Evolutionary conservation across 495 filamentous ascomycete genomes (phyloP).

Genomic region (Aspergillus bertholletiae): DNA sequence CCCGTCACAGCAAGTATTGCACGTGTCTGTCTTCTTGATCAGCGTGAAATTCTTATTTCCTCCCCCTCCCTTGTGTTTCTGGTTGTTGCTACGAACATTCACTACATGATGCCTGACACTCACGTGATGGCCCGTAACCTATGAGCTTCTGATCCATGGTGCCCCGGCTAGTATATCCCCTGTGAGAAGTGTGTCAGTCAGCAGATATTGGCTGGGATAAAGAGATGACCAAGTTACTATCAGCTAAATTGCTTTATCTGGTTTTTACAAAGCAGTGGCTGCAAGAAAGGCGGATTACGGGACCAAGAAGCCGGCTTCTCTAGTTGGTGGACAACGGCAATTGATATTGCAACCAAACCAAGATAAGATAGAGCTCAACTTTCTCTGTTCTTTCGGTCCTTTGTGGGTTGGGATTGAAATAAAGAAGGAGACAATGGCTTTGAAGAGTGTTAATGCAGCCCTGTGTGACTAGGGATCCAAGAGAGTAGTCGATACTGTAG

Average conservation of each 20-base stretch:
- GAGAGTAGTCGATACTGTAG: not conserved
- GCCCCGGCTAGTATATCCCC: not conserved
- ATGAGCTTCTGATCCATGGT: conserved; percentile 3
- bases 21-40: no score
- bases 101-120: not conserved
- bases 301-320: not conserved
- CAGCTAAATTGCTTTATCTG: not conserved
- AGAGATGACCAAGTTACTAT: not conserved
- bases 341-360: no score
- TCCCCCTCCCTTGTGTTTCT: no score
- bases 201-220: not conserved
- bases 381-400: no score
- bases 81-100: no score
- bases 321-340: not conserved
- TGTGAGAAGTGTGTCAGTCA: not conserved
- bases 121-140: conserved; percentile 15
- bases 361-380: no score
- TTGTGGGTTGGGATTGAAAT: no score
- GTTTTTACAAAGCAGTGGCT: no score
- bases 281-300: no score
- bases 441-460: not conserved
- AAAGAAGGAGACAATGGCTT: not conserved
- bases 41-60: no score
- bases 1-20: no score
- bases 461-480: not conserved